Evolutionary conservation across 345 rosid genomes (phyloP).

Genomic region (Boechera stricta): DNA sequence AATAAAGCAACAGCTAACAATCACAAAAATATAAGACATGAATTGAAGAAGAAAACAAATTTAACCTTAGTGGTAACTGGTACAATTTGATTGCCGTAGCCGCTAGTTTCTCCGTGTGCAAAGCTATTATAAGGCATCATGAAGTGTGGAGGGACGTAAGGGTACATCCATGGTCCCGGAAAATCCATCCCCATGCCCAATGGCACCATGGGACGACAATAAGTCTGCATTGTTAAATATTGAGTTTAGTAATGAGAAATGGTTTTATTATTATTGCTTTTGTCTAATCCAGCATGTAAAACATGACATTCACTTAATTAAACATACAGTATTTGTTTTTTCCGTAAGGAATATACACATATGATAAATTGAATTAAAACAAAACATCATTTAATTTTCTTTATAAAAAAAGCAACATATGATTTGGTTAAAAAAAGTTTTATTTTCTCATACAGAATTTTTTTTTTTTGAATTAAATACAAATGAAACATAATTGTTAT

Average conservation of each 20-base stretch:
- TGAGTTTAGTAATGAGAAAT: slow-evolving; percentile 7
- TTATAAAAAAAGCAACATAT: neutral
- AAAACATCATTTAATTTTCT: neutral
- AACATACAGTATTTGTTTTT: too few species aligned
- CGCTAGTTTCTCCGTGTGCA: neutral
- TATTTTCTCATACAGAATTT: neutral
- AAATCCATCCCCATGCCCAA: slow-evolving; percentile 18
- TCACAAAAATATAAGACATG: neutral
- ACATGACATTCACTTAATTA: neutral
- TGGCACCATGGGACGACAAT: slow-evolving; percentile 20
- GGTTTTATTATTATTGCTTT: neutral
- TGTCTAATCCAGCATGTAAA: neutral
- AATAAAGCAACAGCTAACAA: neutral
- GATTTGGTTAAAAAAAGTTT: neutral
- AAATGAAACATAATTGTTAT: neutral
- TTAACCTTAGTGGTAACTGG: neutral
- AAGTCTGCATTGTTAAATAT: slow-evolving; percentile 18
- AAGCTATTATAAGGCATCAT: slow-evolving; percentile 7
- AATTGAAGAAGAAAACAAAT: neutral
- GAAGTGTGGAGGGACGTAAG: neutral
- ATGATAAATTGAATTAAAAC: neutral
- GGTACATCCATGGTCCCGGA: slow-evolving; percentile 7
- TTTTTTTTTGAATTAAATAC: too few species aligned
- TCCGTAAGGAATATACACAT: neutral
- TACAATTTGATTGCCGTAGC: neutral